These are phyloP conservation scores for Rubia tinctorum DNA, from an alignment of 305 asterid genomes.

Conservation along the genomic window DNA sequence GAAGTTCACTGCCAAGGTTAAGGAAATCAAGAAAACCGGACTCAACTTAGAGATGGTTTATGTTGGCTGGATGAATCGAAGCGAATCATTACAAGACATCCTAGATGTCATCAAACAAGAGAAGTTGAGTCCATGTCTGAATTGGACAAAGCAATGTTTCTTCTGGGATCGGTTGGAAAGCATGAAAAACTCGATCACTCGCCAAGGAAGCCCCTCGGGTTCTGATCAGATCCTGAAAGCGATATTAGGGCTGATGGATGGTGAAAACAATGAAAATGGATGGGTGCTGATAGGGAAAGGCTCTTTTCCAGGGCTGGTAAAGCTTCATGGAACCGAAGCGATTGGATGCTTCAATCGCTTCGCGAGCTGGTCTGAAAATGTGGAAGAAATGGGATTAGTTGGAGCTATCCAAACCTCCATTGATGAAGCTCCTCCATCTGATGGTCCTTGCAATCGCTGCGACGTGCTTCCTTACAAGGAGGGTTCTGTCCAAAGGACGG, in stretches of 20 bases:
- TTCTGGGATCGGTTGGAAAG: conserved; percentile 64
- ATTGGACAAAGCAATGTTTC: conserved; percentile 31
- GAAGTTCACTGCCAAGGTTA: conserved; percentile 33
- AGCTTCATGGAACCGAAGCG: conserved; percentile 33
- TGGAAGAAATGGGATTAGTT: conserved; percentile 36
- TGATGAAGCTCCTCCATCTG: conserved; percentile 17
- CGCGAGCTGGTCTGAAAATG: conserved; percentile 35
- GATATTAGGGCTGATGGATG: conserved; percentile 32
- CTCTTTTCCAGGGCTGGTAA: conserved; percentile 28
- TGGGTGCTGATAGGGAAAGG: conserved; percentile 59
- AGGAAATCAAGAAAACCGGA: conserved; percentile 33
- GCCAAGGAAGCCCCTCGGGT: conserved; percentile 11
- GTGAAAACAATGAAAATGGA: conserved; percentile 18
- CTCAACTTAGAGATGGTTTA: conserved; percentile 50
- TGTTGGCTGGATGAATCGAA: conserved; percentile 57
- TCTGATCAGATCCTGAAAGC: conserved; percentile 23
- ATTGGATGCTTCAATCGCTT: conserved; percentile 27
- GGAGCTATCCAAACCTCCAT: conserved; percentile 35
- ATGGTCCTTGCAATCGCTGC: conserved; percentile 29
- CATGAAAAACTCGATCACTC: conserved; percentile 30
- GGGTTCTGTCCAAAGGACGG: conserved; percentile 31
- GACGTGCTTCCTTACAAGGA: conserved; percentile 51
- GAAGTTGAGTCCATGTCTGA: conserved; percentile 34
- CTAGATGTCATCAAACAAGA: conserved; percentile 43
- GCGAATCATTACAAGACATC: conserved; percentile 30